A percentile compares a stretch with the other conserved stretches of the same genome.
These are phyloP conservation scores for Jacaranda copaia DNA, from an alignment of 257 asterid genomes.

Conservation along the genomic window DNA sequence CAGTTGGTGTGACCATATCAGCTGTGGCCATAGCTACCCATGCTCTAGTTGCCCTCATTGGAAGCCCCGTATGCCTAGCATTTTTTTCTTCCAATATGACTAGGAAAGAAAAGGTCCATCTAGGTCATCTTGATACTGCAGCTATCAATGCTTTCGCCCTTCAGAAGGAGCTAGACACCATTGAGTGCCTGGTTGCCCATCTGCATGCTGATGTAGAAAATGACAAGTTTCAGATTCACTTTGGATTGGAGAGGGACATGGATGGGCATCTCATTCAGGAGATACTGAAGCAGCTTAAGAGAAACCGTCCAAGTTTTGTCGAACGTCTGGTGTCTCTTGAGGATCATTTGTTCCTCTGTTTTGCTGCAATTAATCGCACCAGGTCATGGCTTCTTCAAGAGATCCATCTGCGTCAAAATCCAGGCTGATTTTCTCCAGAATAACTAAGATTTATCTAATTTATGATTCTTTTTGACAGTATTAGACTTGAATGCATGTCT, in stretches of 20 bases:
- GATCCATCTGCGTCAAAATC: constrained; percentile 44
- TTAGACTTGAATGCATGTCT: background rate
- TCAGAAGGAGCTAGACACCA: constrained; percentile 73
- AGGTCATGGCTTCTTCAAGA: constrained; percentile 63
- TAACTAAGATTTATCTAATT: constrained; percentile 28
- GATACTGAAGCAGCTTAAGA: constrained; percentile 71
- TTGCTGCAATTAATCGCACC: constrained; percentile 71
- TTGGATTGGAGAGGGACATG: constrained; percentile 72
- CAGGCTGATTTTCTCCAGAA: constrained; percentile 20
- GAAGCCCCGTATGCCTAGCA: constrained; percentile 47
- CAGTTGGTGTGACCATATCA: constrained; percentile 69
- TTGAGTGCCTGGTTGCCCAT: constrained; percentile 70
- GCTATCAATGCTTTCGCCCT: constrained; percentile 70
- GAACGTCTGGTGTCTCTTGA: constrained; percentile 70
- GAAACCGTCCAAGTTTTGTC: constrained; percentile 55
- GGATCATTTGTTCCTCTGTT: constrained; percentile 77
- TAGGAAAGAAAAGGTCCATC: constrained; percentile 54
- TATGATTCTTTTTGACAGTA: background rate
- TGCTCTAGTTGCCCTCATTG: constrained; percentile 54
- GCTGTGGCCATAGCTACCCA: constrained; percentile 73
- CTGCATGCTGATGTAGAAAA: constrained; percentile 58
- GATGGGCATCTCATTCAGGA: constrained; percentile 70
- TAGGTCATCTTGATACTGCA: constrained; percentile 73
- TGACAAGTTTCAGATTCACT: constrained; percentile 57
- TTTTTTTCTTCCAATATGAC: constrained; percentile 46